Evolutionary conservation across 305 asterid genomes (phyloP).

Genomic region (Fraxinus sp.): DNA sequence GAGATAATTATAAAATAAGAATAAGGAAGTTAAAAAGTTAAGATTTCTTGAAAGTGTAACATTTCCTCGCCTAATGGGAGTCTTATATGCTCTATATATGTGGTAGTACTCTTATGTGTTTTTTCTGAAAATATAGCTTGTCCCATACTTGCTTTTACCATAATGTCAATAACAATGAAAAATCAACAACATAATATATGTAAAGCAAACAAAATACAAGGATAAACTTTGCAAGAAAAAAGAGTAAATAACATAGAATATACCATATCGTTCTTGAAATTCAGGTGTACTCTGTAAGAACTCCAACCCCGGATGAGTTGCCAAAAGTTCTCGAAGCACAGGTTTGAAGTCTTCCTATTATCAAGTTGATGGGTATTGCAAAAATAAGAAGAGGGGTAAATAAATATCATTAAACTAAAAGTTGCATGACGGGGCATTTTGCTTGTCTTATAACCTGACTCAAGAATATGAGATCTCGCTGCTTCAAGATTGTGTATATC

Average conservation of each 20-base stretch:
- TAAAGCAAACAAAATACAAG: not conserved
- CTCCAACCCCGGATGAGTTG: conserved; percentile 90
- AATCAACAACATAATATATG: conserved; percentile 2
- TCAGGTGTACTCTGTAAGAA: conserved; percentile 92
- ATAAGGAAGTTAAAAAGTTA: not conserved
- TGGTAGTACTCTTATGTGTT: not conserved
- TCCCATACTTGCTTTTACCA: not conserved
- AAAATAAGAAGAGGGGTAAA: conserved; percentile 15
- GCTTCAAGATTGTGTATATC: conserved; percentile 74
- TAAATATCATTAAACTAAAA: conserved; percentile 12
- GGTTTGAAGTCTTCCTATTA: conserved; percentile 82
- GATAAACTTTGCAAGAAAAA: not conserved
- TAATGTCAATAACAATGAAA: conserved; percentile 2
- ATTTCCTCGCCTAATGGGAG: not conserved
- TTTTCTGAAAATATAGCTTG: not conserved
- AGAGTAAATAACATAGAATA: conserved; percentile 18
- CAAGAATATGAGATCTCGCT: conserved; percentile 57
- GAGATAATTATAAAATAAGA: not conserved
- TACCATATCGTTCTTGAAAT: conserved; percentile 97
- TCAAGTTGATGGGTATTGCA: conserved; percentile 25
- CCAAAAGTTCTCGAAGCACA: conserved; percentile 81
- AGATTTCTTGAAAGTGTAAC: not conserved
- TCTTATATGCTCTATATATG: not conserved
- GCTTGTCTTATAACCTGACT: conserved; percentile 48
- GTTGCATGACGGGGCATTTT: conserved; percentile 9